Conservation (phyloP, 2,329 filamentous ascomycete species). For the Remersonia thermophila region DNA sequence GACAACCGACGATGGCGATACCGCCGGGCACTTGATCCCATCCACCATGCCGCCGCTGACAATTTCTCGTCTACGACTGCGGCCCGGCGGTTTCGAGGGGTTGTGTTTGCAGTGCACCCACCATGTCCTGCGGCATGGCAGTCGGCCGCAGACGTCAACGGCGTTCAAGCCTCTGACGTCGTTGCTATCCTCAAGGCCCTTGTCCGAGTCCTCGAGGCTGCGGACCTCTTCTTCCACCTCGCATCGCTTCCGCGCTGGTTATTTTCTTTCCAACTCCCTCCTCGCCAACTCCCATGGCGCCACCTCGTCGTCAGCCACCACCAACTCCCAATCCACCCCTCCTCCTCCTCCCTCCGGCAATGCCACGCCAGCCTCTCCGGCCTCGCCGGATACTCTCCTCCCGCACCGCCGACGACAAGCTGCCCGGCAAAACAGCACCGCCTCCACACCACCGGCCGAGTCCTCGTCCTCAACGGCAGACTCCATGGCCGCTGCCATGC, state of each 20-base stretch:
- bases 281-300: constrained; percentile 20
- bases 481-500: constrained; percentile 14
- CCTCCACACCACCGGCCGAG: constrained; percentile 9
- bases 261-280: constrained; percentile 24
- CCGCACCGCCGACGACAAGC: constrained; percentile 21
- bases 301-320: constrained; percentile 4
- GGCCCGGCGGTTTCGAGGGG: constrained; percentile 13
- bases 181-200: constrained; percentile 5
- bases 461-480: neutral
- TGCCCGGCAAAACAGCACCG: constrained; percentile 9
- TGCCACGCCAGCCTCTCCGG: constrained; percentile 1
- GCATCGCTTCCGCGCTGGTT: constrained; percentile 20
- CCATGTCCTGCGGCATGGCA: constrained; percentile 10
- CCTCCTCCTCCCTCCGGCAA: neutral
- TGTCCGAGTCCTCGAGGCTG: constrained; percentile 15
- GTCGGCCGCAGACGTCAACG: neutral
- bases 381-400: constrained; percentile 11
- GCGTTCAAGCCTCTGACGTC: no score
- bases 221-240: constrained; percentile 11
- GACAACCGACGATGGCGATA: constrained; percentile 16
- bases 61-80: constrained; percentile 10
- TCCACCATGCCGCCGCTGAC: constrained; percentile 18
- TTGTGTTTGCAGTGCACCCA: constrained; percentile 19
- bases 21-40: constrained; percentile 14
- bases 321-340: neutral